Evolutionary conservation across 23 red algal genomes (phyloP).

Genomic region (Gracilaria caudata): DNA sequence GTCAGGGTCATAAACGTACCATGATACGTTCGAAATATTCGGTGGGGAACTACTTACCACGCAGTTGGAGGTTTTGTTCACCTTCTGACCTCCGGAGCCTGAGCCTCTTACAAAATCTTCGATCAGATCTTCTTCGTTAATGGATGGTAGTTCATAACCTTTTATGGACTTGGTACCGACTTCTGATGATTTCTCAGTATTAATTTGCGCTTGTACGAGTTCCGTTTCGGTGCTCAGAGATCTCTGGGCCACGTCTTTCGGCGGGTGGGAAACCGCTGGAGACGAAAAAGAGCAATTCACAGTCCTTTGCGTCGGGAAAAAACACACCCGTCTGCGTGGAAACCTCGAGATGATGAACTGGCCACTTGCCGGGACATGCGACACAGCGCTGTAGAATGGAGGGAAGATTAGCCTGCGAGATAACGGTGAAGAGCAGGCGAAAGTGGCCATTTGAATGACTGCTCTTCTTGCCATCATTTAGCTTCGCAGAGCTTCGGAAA

Average conservation of each 20-base stretch:
- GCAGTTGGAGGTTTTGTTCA: slow-evolving; percentile 93
- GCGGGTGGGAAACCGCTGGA: not conserved
- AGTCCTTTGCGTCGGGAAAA: not conserved
- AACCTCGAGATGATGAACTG: not conserved
- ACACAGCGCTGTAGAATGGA: not conserved
- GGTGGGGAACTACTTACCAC: slow-evolving; percentile 50
- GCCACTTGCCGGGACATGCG: not conserved
- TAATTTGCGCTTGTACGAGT: not conserved
- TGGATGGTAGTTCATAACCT: not conserved
- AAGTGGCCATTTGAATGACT: not conserved
- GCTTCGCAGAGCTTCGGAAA: too few species aligned
- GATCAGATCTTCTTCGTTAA: slow-evolving; percentile 78
- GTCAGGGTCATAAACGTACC: not conserved
- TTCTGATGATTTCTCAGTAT: not conserved
- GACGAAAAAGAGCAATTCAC: not conserved
- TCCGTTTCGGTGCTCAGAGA: not conserved
- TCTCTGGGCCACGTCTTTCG: not conserved
- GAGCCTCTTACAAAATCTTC: slow-evolving; percentile 92
- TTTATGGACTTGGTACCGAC: not conserved
- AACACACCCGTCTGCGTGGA: not conserved
- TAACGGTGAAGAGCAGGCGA: not conserved
- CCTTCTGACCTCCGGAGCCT: slow-evolving; percentile 93
- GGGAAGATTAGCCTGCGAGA: not conserved
- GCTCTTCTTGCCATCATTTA: not conserved
- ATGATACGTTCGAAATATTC: not conserved